phyloP scores from a whole-genome alignment of 352 stramenopile genomes.

The Phytophthora sp. region DNA sequence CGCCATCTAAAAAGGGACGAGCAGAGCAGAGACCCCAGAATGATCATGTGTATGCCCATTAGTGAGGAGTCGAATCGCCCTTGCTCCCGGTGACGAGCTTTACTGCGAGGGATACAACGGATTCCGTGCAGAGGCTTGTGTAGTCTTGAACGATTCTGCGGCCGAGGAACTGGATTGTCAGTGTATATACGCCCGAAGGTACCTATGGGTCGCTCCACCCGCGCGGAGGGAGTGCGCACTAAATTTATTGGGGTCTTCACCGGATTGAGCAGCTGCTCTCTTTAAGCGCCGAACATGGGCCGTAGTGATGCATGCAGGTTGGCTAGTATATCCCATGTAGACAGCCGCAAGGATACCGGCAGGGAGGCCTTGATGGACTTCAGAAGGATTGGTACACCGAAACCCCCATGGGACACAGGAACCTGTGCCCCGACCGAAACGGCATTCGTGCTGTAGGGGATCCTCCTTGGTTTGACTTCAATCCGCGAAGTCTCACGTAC shows the following conservation, averaged over 20 bases:
- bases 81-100: too few relatives aligned
- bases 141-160: too few relatives aligned
- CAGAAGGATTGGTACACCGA: background rate
- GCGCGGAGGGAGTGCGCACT: background rate
- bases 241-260: background rate
- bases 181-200: too few relatives aligned
- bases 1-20: too few relatives aligned
- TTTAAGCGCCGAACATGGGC: too few relatives aligned
- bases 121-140: too few relatives aligned
- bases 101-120: too few relatives aligned
- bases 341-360: background rate
- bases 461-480: conserved; percentile 7
- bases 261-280: background rate
- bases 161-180: too few relatives aligned
- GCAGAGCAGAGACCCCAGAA: too few relatives aligned
- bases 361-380: background rate
- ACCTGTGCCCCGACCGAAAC: conserved; percentile 2
- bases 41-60: too few relatives aligned
- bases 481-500: background rate
- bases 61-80: too few relatives aligned
- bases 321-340: background rate
- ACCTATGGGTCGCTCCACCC: too few relatives aligned
- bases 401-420: conserved; percentile 10
- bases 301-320: background rate
- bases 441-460: background rate